Evolutionary conservation across 78 protist species (phyloP).

Genomic region (Anaeramoeba flamelloides): DNA sequence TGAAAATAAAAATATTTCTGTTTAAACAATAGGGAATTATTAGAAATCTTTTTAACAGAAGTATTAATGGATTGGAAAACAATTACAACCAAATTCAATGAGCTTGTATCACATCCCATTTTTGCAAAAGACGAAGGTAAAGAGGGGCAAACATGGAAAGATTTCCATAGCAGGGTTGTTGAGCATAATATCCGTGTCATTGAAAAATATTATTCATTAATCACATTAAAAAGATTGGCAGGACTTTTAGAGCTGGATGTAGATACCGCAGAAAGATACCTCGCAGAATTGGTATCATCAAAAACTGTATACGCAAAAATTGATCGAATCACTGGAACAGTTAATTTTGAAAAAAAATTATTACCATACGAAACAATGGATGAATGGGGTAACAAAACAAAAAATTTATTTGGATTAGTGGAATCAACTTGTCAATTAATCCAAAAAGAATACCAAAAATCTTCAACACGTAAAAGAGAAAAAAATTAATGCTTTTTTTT

Average conservation of each 20-base stretch:
- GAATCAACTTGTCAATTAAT: slow-evolving; percentile 53
- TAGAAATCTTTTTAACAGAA: too few relatives aligned
- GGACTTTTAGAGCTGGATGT: slow-evolving; percentile 28
- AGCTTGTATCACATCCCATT: slow-evolving; percentile 35
- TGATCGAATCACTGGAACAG: slow-evolving; percentile 48
- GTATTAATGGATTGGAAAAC: too few relatives aligned
- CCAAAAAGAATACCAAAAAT: slow-evolving; percentile 50
- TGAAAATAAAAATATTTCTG: too few relatives aligned
- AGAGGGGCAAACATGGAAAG: not conserved
- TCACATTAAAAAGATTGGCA: slow-evolving; percentile 34
- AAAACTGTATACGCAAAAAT: slow-evolving; percentile 39
- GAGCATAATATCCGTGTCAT: slow-evolving; percentile 36
- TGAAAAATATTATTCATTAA: slow-evolving; percentile 42
- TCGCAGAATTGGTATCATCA: slow-evolving; percentile 34
- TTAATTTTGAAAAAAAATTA: slow-evolving; percentile 15
- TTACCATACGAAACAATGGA: slow-evolving; percentile 35
- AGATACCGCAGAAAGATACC: slow-evolving; percentile 17
- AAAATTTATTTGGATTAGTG: slow-evolving; percentile 31
- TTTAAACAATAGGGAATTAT: too few relatives aligned
- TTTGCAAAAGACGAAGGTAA: not conserved
- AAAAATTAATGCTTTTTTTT: too few relatives aligned
- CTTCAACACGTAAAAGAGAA: too few relatives aligned
- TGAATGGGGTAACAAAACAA: slow-evolving; percentile 40
- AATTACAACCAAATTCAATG: too few relatives aligned
- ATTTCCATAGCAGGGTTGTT: not conserved